Evolutionary conservation across 139 green algal genomes (phyloP), one percentile per base, ranked within the genome.

Genomic region (Zygnema cylindricum): DNA sequence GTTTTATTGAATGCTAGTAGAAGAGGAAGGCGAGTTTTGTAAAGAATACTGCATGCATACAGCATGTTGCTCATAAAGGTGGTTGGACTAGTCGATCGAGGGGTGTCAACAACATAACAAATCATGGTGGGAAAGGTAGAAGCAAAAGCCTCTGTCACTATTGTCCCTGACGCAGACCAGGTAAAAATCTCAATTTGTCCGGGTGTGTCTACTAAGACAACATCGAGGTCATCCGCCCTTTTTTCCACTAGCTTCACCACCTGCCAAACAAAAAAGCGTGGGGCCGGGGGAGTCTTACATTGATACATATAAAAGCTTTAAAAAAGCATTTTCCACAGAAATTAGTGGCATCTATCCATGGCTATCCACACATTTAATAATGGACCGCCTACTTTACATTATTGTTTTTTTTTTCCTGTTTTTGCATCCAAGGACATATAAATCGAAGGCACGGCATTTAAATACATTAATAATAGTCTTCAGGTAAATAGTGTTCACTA

Each of bases 171-270:
- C 0, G 96, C 97, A 1, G 92, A 96, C 97, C 97, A 99, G 0
- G 97, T 99, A 95, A 99, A 99, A 87, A 99, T 98, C 92, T 99
- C 97, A 36, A 99, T 99, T 92, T 99, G 97, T 0, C 97, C 97
- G 0, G 97, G 97, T 0, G 97, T 99, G 94, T 99, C 97, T 0
- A 95, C 95, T 1, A 99, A 85, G 21, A 99, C 93, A 88, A 96
- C 96, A 42, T 96, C 76, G 16, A 97, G 43, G 1, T 43, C 1
- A 39, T 87, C 69, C 1, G 87, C 87, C 23, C 87, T 40, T 1
- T 43, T 55, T 43, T 91, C 87, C 25, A 89, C 35, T 0, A 91
- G 55, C 32, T 7, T 41, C n/a, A 91, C 76, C 3, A 91, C 87
- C 87, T 91, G 81, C 30, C 57, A 73, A 73, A n/a, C n/a, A n/a